Percentiles rank a stretch among this genome's conserved stretches.
phyloP scores from a whole-genome alignment of 306 rosid species.

The Comarum palustre region DNA sequence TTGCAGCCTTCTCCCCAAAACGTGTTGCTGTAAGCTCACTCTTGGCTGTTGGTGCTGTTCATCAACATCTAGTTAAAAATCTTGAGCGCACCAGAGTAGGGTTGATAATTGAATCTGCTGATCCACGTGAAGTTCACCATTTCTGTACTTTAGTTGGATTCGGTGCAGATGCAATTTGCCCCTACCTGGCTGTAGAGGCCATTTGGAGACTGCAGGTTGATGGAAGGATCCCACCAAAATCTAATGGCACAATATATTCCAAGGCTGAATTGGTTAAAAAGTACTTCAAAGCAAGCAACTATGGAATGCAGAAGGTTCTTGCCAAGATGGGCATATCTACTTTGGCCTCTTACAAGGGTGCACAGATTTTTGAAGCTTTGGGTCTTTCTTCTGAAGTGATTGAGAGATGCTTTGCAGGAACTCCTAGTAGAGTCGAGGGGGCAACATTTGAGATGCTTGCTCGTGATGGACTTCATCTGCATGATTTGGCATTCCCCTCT shows the following conservation, averaged over 20 bases:
- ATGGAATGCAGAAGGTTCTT: conserved; percentile 99
- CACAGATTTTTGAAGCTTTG: conserved; percentile 95
- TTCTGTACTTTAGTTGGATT: conserved; percentile 95
- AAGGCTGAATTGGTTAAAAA: conserved; percentile 77
- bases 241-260: conserved; percentile 61
- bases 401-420: conserved; percentile 93
- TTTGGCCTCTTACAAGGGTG: conserved; percentile 98
- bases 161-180: conserved; percentile 95
- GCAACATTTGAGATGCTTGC: conserved; percentile 96
- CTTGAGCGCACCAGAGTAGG: conserved; percentile 95
- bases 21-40: conserved; percentile 92
- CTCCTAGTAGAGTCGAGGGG: conserved; percentile 97
- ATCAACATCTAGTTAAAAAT: conserved; percentile 83
- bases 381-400: conserved; percentile 94
- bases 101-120: conserved; percentile 91
- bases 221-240: conserved; percentile 84
- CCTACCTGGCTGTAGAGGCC: conserved; percentile 84
- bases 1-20: conserved; percentile 73
- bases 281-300: conserved; percentile 86
- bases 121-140: conserved; percentile 98
- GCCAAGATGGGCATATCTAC: conserved; percentile 99
- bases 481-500: conserved; percentile 85
- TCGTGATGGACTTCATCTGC: conserved; percentile 68
- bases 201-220: conserved; percentile 94
- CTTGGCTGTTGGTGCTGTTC: conserved; percentile 93